Evolutionary conservation across 495 filamentous ascomycete genomes (phyloP).

Genomic region (Neurospora sublineolata): DNA sequence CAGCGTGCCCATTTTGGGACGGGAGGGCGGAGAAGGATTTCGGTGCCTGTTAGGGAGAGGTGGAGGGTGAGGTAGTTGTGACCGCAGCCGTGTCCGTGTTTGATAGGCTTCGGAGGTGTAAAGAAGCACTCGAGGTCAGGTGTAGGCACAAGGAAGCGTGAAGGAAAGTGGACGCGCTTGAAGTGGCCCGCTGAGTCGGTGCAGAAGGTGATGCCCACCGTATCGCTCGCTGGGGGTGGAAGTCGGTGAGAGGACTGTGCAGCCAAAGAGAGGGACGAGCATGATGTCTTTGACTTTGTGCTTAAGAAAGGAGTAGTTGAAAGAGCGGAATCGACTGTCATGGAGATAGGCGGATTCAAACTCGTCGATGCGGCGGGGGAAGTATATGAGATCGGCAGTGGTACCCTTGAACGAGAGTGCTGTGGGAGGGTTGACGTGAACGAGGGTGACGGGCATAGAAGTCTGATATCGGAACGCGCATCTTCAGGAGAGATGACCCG

Average conservation of each 20-base stretch:
- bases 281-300: neutral
- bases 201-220: constrained; percentile 7
- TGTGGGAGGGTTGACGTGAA: neutral
- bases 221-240: neutral
- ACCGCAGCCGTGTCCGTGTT: neutral
- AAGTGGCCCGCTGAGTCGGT: neutral
- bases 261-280: constrained; percentile 4
- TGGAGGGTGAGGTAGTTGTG: neutral
- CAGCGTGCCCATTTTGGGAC: constrained; percentile 2
- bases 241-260: neutral
- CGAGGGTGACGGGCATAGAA: neutral
- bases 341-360: neutral
- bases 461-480: neutral
- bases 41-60: neutral
- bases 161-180: constrained; percentile 6
- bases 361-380: constrained; percentile 1
- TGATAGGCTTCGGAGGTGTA: neutral
- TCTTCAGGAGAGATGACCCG: constrained; percentile 3
- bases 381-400: neutral
- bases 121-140: neutral
- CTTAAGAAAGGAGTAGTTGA: constrained; percentile 4
- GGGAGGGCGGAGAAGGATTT: constrained; percentile 1
- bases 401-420: neutral
- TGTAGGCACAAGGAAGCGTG: constrained; percentile 2
- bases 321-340: neutral